Conservation (phyloP, 1,284 basidiomycete species). For the Inonotus hispidus region DNA sequence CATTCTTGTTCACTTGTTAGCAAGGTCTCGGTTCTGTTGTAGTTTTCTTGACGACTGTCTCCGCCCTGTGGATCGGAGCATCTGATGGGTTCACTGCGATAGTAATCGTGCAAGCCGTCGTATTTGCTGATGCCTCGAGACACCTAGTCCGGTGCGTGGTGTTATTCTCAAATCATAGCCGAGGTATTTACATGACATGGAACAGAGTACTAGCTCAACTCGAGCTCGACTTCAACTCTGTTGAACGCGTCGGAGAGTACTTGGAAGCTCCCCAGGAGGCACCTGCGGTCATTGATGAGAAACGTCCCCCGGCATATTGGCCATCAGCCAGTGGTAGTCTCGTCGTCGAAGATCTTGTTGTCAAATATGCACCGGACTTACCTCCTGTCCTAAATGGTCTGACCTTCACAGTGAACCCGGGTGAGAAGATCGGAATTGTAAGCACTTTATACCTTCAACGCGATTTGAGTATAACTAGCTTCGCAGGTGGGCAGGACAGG, state of each 20-base stretch:
- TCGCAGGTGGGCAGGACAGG: slow-evolving; percentile 74
- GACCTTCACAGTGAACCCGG: slow-evolving; percentile 58
- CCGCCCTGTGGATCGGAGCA: slow-evolving; percentile 64
- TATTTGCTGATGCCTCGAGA: slow-evolving; percentile 56
- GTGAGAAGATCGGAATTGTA: slow-evolving; percentile 70
- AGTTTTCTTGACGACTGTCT: slow-evolving; percentile 68
- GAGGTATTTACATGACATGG: neutral
- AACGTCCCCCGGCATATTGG: slow-evolving; percentile 80
- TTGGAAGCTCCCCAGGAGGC: slow-evolving; percentile 85
- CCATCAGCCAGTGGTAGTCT: slow-evolving; percentile 57
- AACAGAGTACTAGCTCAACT: slow-evolving; percentile 44
- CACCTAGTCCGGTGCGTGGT: too few species aligned
- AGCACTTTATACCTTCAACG: too few species aligned
- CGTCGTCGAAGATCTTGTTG: slow-evolving; percentile 46
- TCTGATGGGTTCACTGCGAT: slow-evolving; percentile 72
- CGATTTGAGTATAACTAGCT: too few species aligned
- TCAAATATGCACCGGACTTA: slow-evolving; percentile 83
- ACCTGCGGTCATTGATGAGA: slow-evolving; percentile 60
- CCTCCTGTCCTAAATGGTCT: slow-evolving; percentile 77
- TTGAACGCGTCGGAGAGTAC: slow-evolving; percentile 88
- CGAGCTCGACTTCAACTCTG: slow-evolving; percentile 67
- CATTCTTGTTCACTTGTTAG: neutral
- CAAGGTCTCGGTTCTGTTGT: slow-evolving; percentile 69
- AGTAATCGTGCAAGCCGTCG: slow-evolving; percentile 70
- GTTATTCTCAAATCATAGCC: too few species aligned